A percentile compares a stretch with the other conserved stretches of the same genome.
Evolutionary conservation across 306 rosid genomes (phyloP).

Genomic region (Heteromeles arbutifolia): DNA sequence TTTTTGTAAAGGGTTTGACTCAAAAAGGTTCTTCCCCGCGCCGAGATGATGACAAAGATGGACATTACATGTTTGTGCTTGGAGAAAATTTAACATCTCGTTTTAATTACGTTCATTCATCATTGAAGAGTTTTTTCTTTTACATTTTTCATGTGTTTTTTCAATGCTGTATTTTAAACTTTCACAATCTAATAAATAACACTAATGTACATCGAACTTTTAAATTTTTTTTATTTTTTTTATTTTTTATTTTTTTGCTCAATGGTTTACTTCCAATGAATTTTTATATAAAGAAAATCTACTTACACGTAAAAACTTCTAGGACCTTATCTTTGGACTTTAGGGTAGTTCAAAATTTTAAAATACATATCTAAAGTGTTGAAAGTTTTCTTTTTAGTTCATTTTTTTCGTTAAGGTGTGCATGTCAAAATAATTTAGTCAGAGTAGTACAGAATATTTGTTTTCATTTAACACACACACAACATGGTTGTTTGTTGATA

Average conservation of each 20-base stretch:
- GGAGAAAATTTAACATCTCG: conserved; percentile 88
- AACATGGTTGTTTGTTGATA: neutral
- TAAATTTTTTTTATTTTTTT: no score
- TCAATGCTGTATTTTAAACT: no score
- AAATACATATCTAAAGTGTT: no score
- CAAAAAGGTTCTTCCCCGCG: conserved; percentile 75
- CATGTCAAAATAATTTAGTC: neutral
- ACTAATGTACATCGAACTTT: no score
- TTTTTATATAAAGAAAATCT: no score
- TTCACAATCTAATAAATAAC: no score
- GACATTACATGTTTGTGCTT: conserved; percentile 75
- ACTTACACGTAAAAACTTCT: no score
- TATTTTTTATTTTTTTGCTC: no score
- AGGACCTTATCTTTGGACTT: no score
- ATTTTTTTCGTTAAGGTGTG: neutral
- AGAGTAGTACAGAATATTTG: neutral
- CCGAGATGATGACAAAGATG: conserved; percentile 86
- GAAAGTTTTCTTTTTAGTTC: neutral
- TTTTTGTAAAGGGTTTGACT: conserved; percentile 58
- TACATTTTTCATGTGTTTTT: neutral
- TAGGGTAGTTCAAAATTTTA: no score
- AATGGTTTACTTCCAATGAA: no score
- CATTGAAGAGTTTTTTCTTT: conserved; percentile 27
- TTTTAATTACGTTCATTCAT: conserved; percentile 70
- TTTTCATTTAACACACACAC: neutral